Evolutionary conservation across 129 eudicot species (phyloP).

Genomic region (Silybum marianum): DNA sequence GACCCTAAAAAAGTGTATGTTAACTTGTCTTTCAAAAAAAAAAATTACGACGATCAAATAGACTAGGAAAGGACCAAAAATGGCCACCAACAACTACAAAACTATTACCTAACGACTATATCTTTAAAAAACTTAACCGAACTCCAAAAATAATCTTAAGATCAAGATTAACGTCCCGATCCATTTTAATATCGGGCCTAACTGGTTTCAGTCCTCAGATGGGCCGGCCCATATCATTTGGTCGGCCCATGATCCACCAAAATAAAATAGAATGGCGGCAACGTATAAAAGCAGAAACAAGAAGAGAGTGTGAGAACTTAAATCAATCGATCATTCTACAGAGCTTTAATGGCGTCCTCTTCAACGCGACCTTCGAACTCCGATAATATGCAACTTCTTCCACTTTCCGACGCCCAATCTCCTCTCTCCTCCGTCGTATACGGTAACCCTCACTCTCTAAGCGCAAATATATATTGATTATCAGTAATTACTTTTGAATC

Average conservation of each 20-base stretch:
- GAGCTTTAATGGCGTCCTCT: conserved; percentile 35
- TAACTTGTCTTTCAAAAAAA: too few relatives aligned
- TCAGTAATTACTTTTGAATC: background rate
- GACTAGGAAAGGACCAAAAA: background rate
- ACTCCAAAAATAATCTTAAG: too few relatives aligned
- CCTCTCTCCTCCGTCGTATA: conserved; percentile 53
- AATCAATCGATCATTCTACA: background rate
- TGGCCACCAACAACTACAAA: background rate
- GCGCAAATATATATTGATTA: conserved; percentile 5
- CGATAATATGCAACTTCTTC: conserved; percentile 30
- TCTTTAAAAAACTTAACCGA: background rate
- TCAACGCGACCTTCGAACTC: conserved; percentile 34
- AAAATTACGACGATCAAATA: background rate
- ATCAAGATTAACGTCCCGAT: too few relatives aligned
- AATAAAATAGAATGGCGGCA: background rate
- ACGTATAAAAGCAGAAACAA: too few relatives aligned
- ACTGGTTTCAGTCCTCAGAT: too few relatives aligned
- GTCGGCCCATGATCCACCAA: too few relatives aligned
- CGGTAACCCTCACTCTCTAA: conserved; percentile 20
- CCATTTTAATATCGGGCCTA: too few relatives aligned
- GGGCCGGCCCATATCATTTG: too few relatives aligned
- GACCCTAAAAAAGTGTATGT: too few relatives aligned
- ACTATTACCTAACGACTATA: background rate
- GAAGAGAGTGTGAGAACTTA: background rate
- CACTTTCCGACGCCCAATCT: conserved; percentile 42